Base-by-base conservation (phyloP, 1,284 basidiomycete species). In the Ceratobasidium sp. region DNA sequence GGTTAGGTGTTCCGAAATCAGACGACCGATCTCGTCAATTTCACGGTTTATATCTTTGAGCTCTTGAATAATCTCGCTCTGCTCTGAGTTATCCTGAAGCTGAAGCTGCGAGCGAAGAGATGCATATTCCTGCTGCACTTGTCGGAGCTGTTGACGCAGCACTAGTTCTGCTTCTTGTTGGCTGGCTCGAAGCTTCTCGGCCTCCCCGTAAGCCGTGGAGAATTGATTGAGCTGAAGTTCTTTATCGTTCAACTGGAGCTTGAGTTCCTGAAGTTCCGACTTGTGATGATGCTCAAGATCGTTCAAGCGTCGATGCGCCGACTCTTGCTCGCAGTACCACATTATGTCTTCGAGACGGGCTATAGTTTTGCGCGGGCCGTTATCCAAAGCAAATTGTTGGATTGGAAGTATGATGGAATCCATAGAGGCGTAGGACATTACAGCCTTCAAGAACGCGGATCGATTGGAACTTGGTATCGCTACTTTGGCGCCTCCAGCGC, bases 41-140 rank as follows among this genome's bases (percentile, higher is more conserved):
- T 43, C 22, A n/a, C 56, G 56, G 20, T 58, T 58, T 17, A 58
- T 15, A 17, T n/a, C 25, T 15, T 5, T 5, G 38, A 58, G 25
- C 4, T 25, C 34, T 25, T 45, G 40, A 3, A 40, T 27, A 5
- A 69, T 25, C n/a, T 69, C 10, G 2, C 42, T 29, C 20, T 40
- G 34, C 42, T 69, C 68, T n/a, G n/a, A 8, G 25, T 31, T 49
- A 22, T 69, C 68, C 15, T 58, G 6, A 31, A 69, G 8, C 27
- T 62, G 68, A 15, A 69, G 68, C 12, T 38, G 53, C 20, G 40
- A n/a, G 12, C 56, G 68, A 31, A 68, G 15, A 15, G 64, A 68
- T 2, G 50, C 27, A 27, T 68, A 53, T 35, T 68, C 34, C 31
- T 15, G 2, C 43, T 47, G 64, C 10, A 40, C n/a, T 32, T 58